Conservation (phyloP, 2,329 filamentous ascomycete genomes). For the Graphilbum sp. region DNA sequence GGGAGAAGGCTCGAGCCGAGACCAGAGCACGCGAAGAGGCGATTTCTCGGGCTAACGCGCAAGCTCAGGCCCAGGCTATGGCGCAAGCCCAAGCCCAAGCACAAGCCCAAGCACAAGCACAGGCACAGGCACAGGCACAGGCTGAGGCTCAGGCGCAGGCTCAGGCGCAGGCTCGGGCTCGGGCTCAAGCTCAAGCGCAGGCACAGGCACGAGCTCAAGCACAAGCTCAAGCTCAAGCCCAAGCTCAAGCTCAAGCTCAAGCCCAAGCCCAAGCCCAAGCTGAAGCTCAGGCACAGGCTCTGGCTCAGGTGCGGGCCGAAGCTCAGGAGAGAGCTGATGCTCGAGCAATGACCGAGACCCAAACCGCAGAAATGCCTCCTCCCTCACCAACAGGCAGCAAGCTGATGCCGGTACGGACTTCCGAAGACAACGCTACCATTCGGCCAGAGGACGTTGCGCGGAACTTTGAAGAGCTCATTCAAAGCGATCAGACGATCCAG, state of each 20-base stretch:
- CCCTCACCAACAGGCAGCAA: constrained; percentile 30
- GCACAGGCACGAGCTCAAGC: neutral
- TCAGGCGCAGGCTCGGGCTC: no score
- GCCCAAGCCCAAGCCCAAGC: constrained; percentile 1
- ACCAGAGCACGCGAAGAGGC: neutral
- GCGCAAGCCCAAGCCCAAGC: constrained; percentile 13
- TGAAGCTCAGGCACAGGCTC: neutral
- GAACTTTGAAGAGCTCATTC: constrained; percentile 65
- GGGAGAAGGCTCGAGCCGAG: neutral
- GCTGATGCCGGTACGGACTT: constrained; percentile 36
- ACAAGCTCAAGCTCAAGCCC: constrained; percentile 1
- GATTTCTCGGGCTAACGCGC: neutral
- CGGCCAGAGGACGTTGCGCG: constrained; percentile 42
- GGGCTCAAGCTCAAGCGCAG: constrained; percentile 1
- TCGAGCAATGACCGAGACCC: constrained; percentile 15
- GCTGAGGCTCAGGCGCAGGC: neutral
- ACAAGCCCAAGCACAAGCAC: constrained; percentile 4
- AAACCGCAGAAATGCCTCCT: constrained; percentile 33
- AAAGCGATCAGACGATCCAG: constrained; percentile 67
- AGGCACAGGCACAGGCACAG: constrained; percentile 1
- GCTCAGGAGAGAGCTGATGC: constrained; percentile 1
- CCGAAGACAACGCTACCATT: constrained; percentile 36
- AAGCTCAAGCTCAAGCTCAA: no score
- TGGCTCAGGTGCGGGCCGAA: constrained; percentile 1
- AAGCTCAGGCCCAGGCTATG: neutral